These are phyloP conservation scores for Coix lacrymajobi DNA, from an alignment of 176 grass and related monocot species.

Conservation along the genomic window DNA sequence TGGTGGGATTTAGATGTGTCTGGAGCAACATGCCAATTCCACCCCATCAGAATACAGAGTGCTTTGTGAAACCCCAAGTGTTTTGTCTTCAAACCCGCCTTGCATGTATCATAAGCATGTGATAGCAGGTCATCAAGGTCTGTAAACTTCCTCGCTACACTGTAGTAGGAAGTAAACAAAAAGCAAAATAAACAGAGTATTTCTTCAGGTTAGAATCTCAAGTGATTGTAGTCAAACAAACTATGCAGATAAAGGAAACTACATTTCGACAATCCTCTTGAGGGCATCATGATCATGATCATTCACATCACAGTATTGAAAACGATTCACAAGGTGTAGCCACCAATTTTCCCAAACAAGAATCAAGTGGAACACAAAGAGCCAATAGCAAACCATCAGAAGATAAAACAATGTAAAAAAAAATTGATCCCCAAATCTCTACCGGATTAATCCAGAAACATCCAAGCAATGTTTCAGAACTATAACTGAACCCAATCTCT, in stretches of 20 bases:
- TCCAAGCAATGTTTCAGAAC: not conserved
- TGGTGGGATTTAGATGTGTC: constrained; percentile 64
- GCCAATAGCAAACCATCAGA: not conserved
- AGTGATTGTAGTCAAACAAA: constrained; percentile 20
- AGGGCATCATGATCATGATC: not conserved
- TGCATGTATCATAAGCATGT: constrained; percentile 64
- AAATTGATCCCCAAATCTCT: not conserved
- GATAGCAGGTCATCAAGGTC: constrained; percentile 56
- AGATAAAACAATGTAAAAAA: not conserved
- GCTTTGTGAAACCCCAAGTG: constrained; percentile 86
- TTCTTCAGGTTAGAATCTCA: constrained; percentile 36
- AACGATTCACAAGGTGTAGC: not conserved
- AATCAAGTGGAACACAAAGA: constrained; percentile 4
- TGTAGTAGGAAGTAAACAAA: constrained; percentile 44
- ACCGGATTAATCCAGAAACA: not conserved
- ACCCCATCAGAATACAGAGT: constrained; percentile 90
- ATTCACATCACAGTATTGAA: not conserved
- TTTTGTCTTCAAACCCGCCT: constrained; percentile 67
- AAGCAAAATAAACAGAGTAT: constrained; percentile 29
- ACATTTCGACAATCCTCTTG: not conserved
- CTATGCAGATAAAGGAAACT: not conserved
- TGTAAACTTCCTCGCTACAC: constrained; percentile 58
- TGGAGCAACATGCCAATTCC: constrained; percentile 84
- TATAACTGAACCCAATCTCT: not conserved
- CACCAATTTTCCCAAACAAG: not conserved